Conservation (phyloP, 257 asterid genomes). For the Solanum dulcamara region DNA sequence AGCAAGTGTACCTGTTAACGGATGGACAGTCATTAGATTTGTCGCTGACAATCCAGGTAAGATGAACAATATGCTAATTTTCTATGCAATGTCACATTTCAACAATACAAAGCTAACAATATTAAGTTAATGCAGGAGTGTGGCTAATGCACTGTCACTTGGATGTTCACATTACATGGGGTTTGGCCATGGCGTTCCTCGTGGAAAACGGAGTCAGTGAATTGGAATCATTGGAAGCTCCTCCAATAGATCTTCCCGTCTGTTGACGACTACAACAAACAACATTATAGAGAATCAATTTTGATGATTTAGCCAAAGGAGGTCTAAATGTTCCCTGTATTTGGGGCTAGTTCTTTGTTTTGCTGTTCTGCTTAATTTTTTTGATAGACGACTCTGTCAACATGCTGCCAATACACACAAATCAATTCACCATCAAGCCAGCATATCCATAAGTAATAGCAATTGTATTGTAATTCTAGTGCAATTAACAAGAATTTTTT, state of each 20-base stretch:
- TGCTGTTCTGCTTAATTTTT: too few relatives aligned
- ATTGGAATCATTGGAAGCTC: conserved; percentile 36
- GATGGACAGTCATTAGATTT: conserved; percentile 85
- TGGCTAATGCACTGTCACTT: conserved; percentile 91
- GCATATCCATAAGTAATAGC: too few relatives aligned
- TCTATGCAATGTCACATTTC: not conserved
- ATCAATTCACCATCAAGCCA: too few relatives aligned
- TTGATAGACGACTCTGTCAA: too few relatives aligned
- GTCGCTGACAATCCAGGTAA: conserved; percentile 89
- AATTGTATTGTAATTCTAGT: too few relatives aligned
- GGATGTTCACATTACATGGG: conserved; percentile 79
- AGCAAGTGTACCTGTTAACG: conserved; percentile 65
- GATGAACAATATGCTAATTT: not conserved
- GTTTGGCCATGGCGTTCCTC: conserved; percentile 68
- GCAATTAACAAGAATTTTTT: too few relatives aligned
- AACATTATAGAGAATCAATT: too few relatives aligned
- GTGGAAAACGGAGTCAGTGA: conserved; percentile 66
- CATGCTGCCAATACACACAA: too few relatives aligned
- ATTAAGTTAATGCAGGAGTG: conserved; percentile 33
- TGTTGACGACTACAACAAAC: conserved; percentile 17
- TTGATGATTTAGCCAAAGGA: too few relatives aligned
- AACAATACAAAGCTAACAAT: not conserved
- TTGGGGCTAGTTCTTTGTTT: too few relatives aligned
- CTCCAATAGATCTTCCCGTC: conserved; percentile 60
- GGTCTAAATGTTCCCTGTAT: too few relatives aligned